Evolutionary conservation across 2,329 filamentous ascomycete genomes (phyloP).

Genomic region (Fusarium irregulare): DNA sequence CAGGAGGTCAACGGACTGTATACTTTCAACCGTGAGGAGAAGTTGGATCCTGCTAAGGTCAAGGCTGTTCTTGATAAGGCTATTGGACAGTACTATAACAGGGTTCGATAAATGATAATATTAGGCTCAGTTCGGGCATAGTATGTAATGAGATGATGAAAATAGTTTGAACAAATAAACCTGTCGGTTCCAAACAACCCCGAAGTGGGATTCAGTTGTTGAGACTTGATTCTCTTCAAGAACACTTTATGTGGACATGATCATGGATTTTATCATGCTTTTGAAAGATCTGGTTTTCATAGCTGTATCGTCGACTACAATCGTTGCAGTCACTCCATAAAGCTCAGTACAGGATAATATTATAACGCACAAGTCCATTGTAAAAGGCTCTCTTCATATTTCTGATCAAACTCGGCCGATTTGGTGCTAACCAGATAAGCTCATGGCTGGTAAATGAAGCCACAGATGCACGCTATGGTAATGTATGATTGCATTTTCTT

Average conservation of each 20-base stretch:
- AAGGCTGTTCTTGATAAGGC: slow-evolving; percentile 68
- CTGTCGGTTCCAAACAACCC: fast-evolving
- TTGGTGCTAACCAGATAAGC: neutral
- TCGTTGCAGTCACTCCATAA: neutral
- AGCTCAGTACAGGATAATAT: fast-evolving
- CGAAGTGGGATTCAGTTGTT: fast-evolving
- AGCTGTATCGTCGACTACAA: neutral
- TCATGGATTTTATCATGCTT: slow-evolving; percentile 10
- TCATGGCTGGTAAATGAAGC: neutral
- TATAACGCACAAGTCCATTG: neutral
- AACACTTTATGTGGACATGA: neutral
- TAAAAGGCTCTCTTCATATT: neutral
- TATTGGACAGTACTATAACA: slow-evolving; percentile 58
- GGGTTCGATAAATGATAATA: slow-evolving; percentile 29
- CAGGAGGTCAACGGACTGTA: slow-evolving; percentile 77
- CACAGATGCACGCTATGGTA: neutral
- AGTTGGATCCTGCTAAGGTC: slow-evolving; percentile 67
- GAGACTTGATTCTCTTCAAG: neutral
- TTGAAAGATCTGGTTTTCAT: neutral
- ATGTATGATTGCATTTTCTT: fast-evolving
- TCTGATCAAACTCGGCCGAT: no score
- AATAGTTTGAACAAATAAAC: neutral
- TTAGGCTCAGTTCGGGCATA: no score
- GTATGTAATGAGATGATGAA: neutral
- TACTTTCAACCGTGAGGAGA: slow-evolving; percentile 69